A percentile compares a stretch with the other conserved stretches of the same genome.
These are phyloP conservation scores for Phytophthora podocarpi DNA, from an alignment of 352 stramenopile genomes.

Conservation along the genomic window DNA sequence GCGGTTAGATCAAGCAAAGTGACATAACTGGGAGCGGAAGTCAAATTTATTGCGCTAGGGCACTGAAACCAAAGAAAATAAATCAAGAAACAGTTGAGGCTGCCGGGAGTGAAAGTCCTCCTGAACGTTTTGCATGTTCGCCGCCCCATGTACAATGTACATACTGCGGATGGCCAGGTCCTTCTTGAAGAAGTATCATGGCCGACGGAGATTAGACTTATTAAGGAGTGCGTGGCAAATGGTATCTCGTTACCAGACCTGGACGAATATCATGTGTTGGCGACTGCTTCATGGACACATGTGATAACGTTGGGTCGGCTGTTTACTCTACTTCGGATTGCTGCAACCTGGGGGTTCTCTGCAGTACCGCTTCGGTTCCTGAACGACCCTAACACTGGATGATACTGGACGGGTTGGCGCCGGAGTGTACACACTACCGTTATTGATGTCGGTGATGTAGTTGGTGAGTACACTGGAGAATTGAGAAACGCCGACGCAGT, in stretches of 20 bases:
- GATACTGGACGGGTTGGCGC: neutral
- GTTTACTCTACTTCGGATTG: neutral
- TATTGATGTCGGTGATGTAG: slow-evolving; percentile 5
- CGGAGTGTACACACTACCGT: slow-evolving; percentile 1
- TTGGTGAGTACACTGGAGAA: slow-evolving; percentile 1
- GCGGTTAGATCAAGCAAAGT: neutral
- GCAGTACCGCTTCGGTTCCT: no score
- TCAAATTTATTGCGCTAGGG: neutral
- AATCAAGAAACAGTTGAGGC: neutral
- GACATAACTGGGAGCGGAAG: neutral
- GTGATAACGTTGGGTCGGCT: neutral
- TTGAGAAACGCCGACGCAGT: no score
- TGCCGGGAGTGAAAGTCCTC: neutral
- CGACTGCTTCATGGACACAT: slow-evolving; percentile 2
- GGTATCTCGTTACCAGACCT: no score
- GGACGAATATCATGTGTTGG: neutral
- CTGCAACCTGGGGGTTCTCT: neutral
- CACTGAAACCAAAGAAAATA: neutral
- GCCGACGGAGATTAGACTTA: neutral
- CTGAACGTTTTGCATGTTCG: neutral
- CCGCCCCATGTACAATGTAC: neutral
- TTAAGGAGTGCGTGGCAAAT: neutral
- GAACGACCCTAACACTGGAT: neutral
- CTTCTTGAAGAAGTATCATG: neutral
- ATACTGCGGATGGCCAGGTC: neutral